Base-by-base conservation (phyloP, 345 rosid genomes). In the Salix purpurea region DNA sequence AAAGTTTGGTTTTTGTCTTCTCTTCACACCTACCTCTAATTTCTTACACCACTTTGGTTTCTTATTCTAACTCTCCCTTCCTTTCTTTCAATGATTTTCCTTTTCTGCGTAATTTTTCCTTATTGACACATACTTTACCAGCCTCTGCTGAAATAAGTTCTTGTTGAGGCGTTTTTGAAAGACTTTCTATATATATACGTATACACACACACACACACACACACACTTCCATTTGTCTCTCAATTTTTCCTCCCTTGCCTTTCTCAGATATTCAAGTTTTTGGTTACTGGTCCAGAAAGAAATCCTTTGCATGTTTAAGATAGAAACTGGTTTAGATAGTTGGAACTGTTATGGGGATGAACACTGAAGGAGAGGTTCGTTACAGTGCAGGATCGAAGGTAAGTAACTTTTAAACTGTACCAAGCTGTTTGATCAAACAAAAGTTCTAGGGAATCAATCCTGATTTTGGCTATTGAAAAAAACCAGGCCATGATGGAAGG, bases 401-500 rank as follows among this genome's bases (percentile, higher is more conserved):
- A 80, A 75, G 82, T 77, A 12, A 4, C 16, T 62, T 32, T 14
- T 23, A 66, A 39, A 79, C 28, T 61, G 13, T 5, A 30, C 3
- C 24, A 52, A 24, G 7, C 9, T 28, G 16, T 30, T 30, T 40
- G 2, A 4, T 40, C 4, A 26, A 12, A 30, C 19, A 54, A 21
- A 18, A 28, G 18, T 13, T 39, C 21, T 44, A 11, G 54, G 39
- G 61, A 40, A 62, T 72, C 52, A 40, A 62, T 72, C 44, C 74
- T 80, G 23, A 82, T 28, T 34, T 30, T 24, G 58, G 44, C 24
- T 7, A 7, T 58, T 65, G 26, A 23, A 50, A 65, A 28, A 36
- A 75, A 37, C 10, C 54, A 91, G 92, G 89, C 34, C 28, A 71
- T 56, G 75, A 80, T 73, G 76, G 89, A 86, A 65, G 88, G 85